Conservation (phyloP, 2,329 filamentous ascomycete species). For the Penicillium decumbens region DNA sequence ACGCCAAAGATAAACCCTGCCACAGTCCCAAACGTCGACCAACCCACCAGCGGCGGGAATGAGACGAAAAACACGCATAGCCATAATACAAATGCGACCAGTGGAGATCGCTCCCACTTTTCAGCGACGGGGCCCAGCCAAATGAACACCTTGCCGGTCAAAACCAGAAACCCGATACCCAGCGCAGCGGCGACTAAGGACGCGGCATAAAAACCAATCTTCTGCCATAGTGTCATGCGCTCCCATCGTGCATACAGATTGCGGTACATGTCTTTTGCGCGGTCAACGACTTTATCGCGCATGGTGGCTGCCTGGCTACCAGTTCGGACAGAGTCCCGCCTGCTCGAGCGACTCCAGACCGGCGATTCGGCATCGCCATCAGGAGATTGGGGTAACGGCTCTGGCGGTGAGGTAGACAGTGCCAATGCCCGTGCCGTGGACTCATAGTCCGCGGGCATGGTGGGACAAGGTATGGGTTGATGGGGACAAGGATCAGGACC, state of each 20-base stretch:
- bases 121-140: constrained; percentile 68
- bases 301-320: constrained; percentile 30
- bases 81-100: constrained; percentile 73
- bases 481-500: constrained; percentile 7
- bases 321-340: constrained; percentile 38
- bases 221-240: constrained; percentile 53
- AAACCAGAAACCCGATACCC: constrained; percentile 66
- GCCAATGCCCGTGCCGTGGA: constrained; percentile 52
- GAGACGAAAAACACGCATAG: constrained; percentile 67
- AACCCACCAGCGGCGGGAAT: constrained; percentile 84
- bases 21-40: constrained; percentile 69
- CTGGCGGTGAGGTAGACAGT: constrained; percentile 45
- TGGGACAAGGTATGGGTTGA: constrained; percentile 9
- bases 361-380: constrained; percentile 40
- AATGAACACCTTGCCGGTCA: constrained; percentile 74
- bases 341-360: constrained; percentile 49
- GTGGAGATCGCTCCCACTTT: constrained; percentile 68
- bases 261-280: constrained; percentile 33
- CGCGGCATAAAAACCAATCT: constrained; percentile 53
- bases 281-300: constrained; percentile 39
- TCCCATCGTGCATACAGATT: constrained; percentile 34
- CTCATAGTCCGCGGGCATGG: constrained; percentile 49
- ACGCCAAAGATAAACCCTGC: constrained; percentile 68
- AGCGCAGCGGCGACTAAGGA: constrained; percentile 52
- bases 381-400: constrained; percentile 44